Evolutionary conservation across 495 filamentous ascomycete species (phyloP).

Genomic region (Delitschia confertaspora): DNA sequence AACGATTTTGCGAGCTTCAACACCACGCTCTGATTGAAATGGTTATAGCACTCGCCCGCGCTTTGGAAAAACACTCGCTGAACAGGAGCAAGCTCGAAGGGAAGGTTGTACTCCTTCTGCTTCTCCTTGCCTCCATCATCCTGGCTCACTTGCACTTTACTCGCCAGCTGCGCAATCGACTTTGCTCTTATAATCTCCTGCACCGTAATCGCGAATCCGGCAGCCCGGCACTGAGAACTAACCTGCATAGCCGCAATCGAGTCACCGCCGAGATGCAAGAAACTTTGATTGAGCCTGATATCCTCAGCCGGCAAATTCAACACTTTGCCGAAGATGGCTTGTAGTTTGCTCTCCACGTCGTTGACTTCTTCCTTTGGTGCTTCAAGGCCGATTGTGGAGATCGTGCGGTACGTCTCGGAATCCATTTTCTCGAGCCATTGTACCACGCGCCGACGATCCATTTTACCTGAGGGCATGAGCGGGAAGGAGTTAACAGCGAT

Average conservation of each 20-base stretch:
- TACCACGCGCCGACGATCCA: constrained; percentile 19
- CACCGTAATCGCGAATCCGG: constrained; percentile 23
- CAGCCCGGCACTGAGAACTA: constrained; percentile 18
- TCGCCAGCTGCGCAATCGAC: constrained; percentile 20
- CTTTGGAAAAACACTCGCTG: constrained; percentile 60
- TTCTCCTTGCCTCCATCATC: constrained; percentile 34
- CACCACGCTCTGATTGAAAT: constrained; percentile 65
- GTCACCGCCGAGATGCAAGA: constrained; percentile 28
- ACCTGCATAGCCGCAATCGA: constrained; percentile 29
- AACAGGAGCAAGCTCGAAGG: constrained; percentile 61
- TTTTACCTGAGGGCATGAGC: constrained; percentile 25
- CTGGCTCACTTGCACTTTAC: constrained; percentile 1
- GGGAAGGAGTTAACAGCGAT: constrained; percentile 16
- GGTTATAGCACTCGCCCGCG: constrained; percentile 47
- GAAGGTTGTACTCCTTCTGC: not conserved
- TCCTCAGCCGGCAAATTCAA: constrained; percentile 18
- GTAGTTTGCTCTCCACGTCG: constrained; percentile 18
- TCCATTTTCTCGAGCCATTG: constrained; percentile 23
- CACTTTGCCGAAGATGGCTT: constrained; percentile 19
- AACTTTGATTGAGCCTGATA: constrained; percentile 18
- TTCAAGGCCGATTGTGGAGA: constrained; percentile 12
- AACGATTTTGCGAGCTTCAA: constrained; percentile 47
- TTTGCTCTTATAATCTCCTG: constrained; percentile 26
- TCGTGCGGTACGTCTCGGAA: constrained; percentile 12
- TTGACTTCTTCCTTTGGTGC: constrained; percentile 6